Evolutionary conservation across 2,329 filamentous ascomycete genomes (phyloP).

Genomic region (Helminthosporium solani): DNA sequence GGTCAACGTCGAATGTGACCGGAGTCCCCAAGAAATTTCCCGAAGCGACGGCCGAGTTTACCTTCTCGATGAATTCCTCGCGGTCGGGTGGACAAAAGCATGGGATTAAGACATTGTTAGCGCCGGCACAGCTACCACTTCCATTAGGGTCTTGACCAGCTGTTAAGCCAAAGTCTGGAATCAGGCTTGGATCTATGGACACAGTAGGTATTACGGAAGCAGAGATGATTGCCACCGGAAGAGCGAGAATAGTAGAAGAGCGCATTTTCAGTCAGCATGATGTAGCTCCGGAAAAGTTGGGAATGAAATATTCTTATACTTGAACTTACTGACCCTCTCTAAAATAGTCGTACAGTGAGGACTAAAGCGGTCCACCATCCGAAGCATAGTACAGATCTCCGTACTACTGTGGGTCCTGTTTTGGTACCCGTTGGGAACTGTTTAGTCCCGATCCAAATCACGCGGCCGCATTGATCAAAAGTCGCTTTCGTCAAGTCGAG

Average conservation of each 20-base stretch:
- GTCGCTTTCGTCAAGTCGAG: neutral
- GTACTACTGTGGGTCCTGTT: conserved; percentile 3
- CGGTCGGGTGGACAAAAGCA: conserved; percentile 13
- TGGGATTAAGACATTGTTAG: conserved; percentile 12
- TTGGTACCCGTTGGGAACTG: conserved; percentile 1
- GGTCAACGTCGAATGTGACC: conserved; percentile 10
- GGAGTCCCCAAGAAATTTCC: conserved; percentile 8
- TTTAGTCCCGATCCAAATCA: conserved; percentile 1
- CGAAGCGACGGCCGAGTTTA: conserved; percentile 8
- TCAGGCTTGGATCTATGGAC: conserved; percentile 10
- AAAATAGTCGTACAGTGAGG: conserved; percentile 6
- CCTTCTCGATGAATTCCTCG: conserved; percentile 11
- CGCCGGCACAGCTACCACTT: conserved; percentile 9
- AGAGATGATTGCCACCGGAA: conserved; percentile 4
- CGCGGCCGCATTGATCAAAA: neutral
- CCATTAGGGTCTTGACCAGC: conserved; percentile 11
- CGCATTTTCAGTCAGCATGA: conserved; percentile 7
- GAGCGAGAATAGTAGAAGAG: conserved; percentile 7
- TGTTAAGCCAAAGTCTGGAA: conserved; percentile 11
- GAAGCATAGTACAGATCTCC: conserved; percentile 2
- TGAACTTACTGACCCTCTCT: conserved; percentile 4
- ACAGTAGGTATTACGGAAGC: conserved; percentile 6
- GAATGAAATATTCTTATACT: conserved; percentile 6
- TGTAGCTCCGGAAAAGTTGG: conserved; percentile 5
- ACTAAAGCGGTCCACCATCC: conserved; percentile 5